Conservation (phyloP, 805 yeast species). For the Wickerhamomyces xylosicus region DNA sequence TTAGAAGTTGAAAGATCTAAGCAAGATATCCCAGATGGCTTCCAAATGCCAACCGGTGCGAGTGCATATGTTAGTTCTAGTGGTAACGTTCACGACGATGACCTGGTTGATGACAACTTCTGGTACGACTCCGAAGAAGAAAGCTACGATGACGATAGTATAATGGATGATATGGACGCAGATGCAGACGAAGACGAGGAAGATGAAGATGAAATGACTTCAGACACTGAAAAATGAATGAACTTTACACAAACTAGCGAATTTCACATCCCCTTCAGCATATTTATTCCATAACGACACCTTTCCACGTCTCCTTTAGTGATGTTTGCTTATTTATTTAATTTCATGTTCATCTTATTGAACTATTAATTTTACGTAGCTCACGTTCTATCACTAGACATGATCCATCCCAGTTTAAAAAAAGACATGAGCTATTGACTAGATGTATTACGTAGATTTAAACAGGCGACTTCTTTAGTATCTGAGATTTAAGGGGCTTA, state of each 20-base stretch:
- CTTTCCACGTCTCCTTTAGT: no score
- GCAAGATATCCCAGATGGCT: slow-evolving; percentile 80
- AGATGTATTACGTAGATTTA: no score
- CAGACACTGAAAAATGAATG: slow-evolving; percentile 21
- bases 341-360: no score
- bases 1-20: slow-evolving; percentile 79
- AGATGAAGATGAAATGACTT: slow-evolving; percentile 29
- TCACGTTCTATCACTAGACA: no score
- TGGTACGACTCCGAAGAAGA: slow-evolving; percentile 75
- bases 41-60: slow-evolving; percentile 66
- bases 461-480: no score
- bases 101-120: slow-evolving; percentile 69
- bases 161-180: slow-evolving; percentile 41
- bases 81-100: slow-evolving; percentile 29
- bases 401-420: no score
- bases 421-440: no score
- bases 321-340: no score
- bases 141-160: slow-evolving; percentile 45
- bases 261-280: no score
- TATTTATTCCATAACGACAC: background rate
- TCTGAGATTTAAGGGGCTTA: slow-evolving; percentile 7
- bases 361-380: no score
- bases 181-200: slow-evolving; percentile 44
- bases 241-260: background rate
- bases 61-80: slow-evolving; percentile 37